Evolutionary conservation across 306 rosid genomes (phyloP).

Genomic region (Lithocarpus polystachyus): DNA sequence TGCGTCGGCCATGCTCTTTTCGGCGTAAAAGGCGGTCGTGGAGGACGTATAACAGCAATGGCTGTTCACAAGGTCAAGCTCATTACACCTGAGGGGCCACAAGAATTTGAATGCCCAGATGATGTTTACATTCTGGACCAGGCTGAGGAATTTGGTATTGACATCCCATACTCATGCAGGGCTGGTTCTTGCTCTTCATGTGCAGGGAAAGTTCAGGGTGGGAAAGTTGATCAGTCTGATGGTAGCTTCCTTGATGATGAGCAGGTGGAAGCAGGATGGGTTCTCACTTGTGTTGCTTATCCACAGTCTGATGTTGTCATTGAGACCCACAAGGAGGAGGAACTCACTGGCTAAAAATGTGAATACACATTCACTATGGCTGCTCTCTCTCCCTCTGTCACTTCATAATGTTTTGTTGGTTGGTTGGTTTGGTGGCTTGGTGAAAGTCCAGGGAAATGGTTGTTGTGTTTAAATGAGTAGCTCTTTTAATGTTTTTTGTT

Average conservation of each 20-base stretch:
- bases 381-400: background rate
- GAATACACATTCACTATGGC: background rate
- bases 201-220: conserved; percentile 53
- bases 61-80: conserved; percentile 61
- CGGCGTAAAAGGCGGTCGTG: conserved; percentile 47
- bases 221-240: conserved; percentile 61
- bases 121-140: conserved; percentile 61
- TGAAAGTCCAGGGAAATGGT: conserved; percentile 2
- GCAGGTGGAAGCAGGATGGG: conserved; percentile 33
- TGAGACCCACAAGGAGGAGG: conserved; percentile 93
- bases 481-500: background rate
- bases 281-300: conserved; percentile 78
- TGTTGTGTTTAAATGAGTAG: conserved; percentile 19
- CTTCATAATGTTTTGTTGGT: background rate
- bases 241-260: conserved; percentile 84
- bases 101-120: conserved; percentile 52
- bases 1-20: conserved; percentile 45
- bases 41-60: conserved; percentile 56
- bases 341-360: conserved; percentile 38
- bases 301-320: conserved; percentile 48
- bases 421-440: conserved; percentile 9
- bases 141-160: conserved; percentile 59
- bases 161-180: conserved; percentile 83
- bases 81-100: conserved; percentile 55
- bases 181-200: conserved; percentile 92